Conservation (phyloP, 345 rosid species). For the Populus nigra region DNA sequence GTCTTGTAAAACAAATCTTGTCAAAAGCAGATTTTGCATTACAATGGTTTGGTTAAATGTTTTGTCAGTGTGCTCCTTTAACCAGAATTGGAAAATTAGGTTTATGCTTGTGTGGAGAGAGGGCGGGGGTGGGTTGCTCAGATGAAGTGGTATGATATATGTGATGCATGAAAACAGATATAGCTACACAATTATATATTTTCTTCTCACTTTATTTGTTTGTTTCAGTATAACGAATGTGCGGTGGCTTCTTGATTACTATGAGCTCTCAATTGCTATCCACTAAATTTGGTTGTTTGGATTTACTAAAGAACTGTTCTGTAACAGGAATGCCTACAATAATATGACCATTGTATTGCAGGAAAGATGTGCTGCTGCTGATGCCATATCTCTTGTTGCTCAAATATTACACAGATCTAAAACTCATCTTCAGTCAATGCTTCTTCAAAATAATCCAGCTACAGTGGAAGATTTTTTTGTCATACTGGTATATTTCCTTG, state of each 20-base stretch:
- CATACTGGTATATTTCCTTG: constrained; percentile 55
- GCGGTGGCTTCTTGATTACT: constrained; percentile 7
- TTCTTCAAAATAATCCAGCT: constrained; percentile 71
- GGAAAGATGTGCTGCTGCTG: constrained; percentile 97
- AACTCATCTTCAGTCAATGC: constrained; percentile 90
- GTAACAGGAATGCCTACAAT: not conserved
- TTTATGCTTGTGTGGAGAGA: too few relatives aligned
- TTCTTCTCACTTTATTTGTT: not conserved
- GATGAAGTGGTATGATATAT: not conserved
- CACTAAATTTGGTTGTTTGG: not conserved
- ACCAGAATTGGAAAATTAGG: not conserved
- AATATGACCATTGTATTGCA: constrained; percentile 41
- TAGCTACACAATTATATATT: not conserved
- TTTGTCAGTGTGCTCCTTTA: not conserved
- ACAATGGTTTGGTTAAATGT: not conserved
- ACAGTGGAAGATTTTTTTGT: constrained; percentile 83
- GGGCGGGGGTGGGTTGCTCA: not conserved
- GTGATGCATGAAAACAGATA: not conserved
- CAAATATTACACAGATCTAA: constrained; percentile 81
- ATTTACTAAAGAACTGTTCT: not conserved
- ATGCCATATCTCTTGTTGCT: constrained; percentile 75
- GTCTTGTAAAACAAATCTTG: not conserved
- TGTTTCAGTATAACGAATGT: not conserved
- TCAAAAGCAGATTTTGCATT: not conserved
- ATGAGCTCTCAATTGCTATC: not conserved